Conservation (phyloP, 495 filamentous ascomycete species). For the Xylona heveae region DNA sequence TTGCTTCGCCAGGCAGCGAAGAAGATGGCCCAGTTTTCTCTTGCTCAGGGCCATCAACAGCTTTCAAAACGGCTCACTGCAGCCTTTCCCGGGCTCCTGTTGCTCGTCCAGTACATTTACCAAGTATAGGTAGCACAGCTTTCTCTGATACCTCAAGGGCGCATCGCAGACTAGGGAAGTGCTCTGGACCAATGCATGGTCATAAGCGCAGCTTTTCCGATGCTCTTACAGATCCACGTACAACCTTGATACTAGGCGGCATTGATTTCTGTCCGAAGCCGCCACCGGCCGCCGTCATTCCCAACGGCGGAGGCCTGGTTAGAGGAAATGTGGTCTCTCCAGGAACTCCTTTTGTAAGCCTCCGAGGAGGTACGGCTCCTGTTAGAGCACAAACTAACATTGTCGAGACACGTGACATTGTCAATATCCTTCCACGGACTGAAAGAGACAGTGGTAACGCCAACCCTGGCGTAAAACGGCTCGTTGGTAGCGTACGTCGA, state of each 20-base stretch:
- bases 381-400: too few species aligned
- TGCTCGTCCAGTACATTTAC: conserved; percentile 35
- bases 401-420: too few species aligned
- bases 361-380: too few species aligned
- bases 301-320: conserved; percentile 65
- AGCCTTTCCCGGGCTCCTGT: conserved; percentile 23
- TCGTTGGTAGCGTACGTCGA: too few species aligned
- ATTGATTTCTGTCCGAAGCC: conserved; percentile 6
- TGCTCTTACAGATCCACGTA: conserved; percentile 55
- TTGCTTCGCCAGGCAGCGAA: conserved; percentile 27
- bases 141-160: conserved; percentile 8
- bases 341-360: too few species aligned
- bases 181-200: conserved; percentile 18
- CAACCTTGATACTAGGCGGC: conserved; percentile 26
- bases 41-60: conserved; percentile 61
- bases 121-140: conserved; percentile 10
- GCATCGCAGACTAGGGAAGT: conserved; percentile 12
- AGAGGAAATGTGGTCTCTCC: conserved; percentile 64
- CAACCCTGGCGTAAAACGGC: too few species aligned
- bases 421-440: too few species aligned
- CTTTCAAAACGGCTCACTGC: conserved; percentile 23
- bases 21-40: conserved; percentile 47
- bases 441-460: too few species aligned
- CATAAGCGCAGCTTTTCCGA: conserved; percentile 72
- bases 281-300: conserved; percentile 20